Conservation (phyloP, 768 basidiomycete species). For the Clavulina sp. region DNA sequence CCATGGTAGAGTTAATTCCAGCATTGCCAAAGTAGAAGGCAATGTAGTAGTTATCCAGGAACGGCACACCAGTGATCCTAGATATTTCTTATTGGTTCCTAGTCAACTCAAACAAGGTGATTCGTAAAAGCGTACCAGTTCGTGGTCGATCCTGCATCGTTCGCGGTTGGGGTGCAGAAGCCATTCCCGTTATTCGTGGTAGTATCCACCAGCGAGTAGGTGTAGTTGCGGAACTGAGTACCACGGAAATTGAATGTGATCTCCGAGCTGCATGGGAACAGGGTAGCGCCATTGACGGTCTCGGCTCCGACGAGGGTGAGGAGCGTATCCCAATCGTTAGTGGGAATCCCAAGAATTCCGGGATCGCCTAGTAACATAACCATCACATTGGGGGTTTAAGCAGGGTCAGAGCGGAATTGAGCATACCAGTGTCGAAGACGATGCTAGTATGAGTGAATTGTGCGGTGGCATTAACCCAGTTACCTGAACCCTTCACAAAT, state of each 20-base stretch:
- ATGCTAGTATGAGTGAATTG: background rate
- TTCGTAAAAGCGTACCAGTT: conserved; percentile 2
- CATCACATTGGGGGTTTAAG: background rate
- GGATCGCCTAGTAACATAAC: conserved; percentile 1
- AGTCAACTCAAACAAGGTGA: no score
- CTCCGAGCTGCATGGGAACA: conserved; percentile 3
- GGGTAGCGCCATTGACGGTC: background rate
- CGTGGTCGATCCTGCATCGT: conserved; percentile 7
- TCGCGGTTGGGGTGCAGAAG: conserved; percentile 5
- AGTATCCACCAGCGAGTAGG: conserved; percentile 1
- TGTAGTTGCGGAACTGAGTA: conserved; percentile 4
- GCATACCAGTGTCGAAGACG: background rate
- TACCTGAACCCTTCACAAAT: background rate
- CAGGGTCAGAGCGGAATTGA: background rate
- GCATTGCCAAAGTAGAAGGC: conserved; percentile 6
- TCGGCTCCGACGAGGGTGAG: conserved; percentile 4
- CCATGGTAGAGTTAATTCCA: conserved; percentile 2
- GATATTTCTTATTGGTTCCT: background rate
- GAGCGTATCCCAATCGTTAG: conserved; percentile 8
- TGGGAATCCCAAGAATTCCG: conserved; percentile 6
- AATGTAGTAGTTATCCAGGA: conserved; percentile 7
- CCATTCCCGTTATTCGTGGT: conserved; percentile 2
- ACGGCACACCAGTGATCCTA: background rate
- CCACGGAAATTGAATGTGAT: conserved; percentile 9
- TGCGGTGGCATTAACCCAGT: background rate